These are phyloP conservation scores for Gorgonomyces haynaldii DNA, from an alignment of 192 early-diverging fungal species.

Conservation along the genomic window DNA sequence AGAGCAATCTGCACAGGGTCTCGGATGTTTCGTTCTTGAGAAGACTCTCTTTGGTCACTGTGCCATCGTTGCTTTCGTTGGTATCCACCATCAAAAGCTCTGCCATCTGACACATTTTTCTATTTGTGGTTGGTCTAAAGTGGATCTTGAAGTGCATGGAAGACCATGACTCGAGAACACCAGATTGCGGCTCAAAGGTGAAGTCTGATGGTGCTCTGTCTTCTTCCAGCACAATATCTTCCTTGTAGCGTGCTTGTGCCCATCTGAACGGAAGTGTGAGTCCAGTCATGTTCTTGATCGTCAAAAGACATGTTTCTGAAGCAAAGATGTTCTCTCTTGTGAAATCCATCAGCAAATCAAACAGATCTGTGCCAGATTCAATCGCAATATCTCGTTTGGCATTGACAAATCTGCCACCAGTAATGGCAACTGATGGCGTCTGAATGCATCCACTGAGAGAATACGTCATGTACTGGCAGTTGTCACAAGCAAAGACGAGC, in stretches of 20 bases:
- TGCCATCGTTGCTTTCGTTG: too few relatives aligned
- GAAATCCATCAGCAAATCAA: constrained; percentile 13
- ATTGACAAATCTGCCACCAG: not conserved
- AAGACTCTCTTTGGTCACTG: too few relatives aligned
- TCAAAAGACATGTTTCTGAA: constrained; percentile 14
- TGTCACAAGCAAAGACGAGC: constrained; percentile 26
- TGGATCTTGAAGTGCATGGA: constrained; percentile 22
- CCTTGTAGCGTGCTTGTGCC: constrained; percentile 17
- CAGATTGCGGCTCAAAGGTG: constrained; percentile 15
- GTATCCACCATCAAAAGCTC: too few relatives aligned
- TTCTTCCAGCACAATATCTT: not conserved
- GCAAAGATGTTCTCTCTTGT: constrained; percentile 24
- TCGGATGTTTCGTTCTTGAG: too few relatives aligned
- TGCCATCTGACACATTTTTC: too few relatives aligned
- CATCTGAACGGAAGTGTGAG: constrained; percentile 27
- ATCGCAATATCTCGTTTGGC: not conserved
- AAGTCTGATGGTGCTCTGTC: constrained; percentile 10
- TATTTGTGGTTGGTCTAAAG: constrained; percentile 16
- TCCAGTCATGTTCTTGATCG: constrained; percentile 20
- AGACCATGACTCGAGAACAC: constrained; percentile 17
- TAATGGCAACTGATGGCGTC: constrained; percentile 14
- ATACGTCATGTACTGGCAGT: constrained; percentile 26
- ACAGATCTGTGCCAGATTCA: not conserved
- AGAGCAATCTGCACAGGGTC: too few relatives aligned
- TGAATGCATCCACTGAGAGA: constrained; percentile 25